phyloP scores from a whole-genome alignment of 139 green algal species.

The Trebouxia sp. region DNA sequence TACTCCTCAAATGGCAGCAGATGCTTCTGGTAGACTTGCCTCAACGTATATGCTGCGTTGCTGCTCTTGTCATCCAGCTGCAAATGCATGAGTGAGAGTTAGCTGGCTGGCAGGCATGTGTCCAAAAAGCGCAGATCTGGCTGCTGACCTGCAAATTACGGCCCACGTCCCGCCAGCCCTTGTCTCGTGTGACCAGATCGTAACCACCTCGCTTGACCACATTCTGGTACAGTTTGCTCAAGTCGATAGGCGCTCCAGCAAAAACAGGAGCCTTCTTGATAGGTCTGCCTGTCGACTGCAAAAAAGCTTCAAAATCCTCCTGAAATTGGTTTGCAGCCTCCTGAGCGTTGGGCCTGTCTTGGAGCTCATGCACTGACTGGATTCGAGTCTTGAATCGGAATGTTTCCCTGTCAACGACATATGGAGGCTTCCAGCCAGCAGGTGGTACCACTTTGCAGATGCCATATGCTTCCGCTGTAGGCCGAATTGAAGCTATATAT shows the following conservation, averaged over 20 bases:
- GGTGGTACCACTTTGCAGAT: conserved; percentile 80
- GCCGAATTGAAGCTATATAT: conserved; percentile 40
- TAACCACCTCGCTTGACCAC: conserved; percentile 76
- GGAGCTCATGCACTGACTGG: conserved; percentile 83
- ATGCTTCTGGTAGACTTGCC: conserved; percentile 77
- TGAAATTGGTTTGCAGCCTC: conserved; percentile 50
- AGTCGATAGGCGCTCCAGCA: conserved; percentile 70
- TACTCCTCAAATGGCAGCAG: conserved; percentile 76
- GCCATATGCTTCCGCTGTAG: conserved; percentile 65
- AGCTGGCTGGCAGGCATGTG: no score
- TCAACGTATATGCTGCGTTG: conserved; percentile 68
- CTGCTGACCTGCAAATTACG: conserved; percentile 61
- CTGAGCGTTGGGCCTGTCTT: conserved; percentile 44
- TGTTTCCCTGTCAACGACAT: conserved; percentile 56
- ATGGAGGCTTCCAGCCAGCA: conserved; percentile 63
- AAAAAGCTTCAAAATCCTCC: conserved; percentile 60
- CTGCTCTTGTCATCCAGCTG: conserved; percentile 57
- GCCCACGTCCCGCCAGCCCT: conserved; percentile 77
- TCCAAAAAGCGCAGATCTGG: neutral
- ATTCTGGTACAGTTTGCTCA: conserved; percentile 62
- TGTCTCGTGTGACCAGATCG: conserved; percentile 61
- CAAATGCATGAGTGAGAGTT: no score
- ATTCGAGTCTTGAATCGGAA: conserved; percentile 74
- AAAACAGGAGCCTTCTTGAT: conserved; percentile 62
- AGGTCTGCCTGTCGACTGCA: conserved; percentile 47